Percentiles rank a stretch among this genome's conserved stretches.
Evolutionary conservation across 352 stramenopile genomes (phyloP).

Genomic region (Globisporangium irregulare): DNA sequence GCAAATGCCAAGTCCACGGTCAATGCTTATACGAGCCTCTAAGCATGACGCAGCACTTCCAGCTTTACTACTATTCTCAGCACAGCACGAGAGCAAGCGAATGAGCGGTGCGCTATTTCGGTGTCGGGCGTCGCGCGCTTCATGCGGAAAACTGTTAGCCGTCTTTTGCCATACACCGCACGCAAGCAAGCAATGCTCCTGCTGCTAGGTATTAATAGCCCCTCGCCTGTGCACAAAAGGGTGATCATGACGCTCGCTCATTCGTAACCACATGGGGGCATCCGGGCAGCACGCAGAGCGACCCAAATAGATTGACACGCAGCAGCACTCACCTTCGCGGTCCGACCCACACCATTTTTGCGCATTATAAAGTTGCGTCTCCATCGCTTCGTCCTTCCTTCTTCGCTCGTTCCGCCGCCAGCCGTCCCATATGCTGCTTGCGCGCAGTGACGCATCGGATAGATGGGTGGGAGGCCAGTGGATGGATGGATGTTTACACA

Average conservation of each 20-base stretch:
- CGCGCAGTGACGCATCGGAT: background rate
- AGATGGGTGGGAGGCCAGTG: background rate
- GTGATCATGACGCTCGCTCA: background rate
- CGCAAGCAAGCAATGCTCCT: background rate
- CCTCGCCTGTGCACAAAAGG: background rate
- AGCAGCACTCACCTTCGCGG: background rate
- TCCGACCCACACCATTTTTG: background rate
- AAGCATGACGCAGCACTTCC: background rate
- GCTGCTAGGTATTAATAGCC: background rate
- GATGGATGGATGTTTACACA: background rate
- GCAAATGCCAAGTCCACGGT: background rate
- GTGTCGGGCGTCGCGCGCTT: background rate
- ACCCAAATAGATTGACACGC: background rate
- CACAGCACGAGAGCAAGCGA: background rate
- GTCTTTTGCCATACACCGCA: background rate
- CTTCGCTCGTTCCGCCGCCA: background rate
- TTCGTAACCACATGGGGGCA: background rate
- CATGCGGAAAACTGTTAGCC: background rate
- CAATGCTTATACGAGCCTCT: background rate
- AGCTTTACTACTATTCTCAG: background rate
- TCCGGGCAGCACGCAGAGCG: background rate
- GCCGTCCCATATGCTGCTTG: background rate
- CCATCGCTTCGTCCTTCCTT: background rate
- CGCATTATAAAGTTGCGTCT: background rate
- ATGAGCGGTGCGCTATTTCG: background rate